Evolutionary conservation across 139 green algal species (phyloP), one percentile per base, ranked within the genome.

Genomic region (Haematococcus sp.): DNA sequence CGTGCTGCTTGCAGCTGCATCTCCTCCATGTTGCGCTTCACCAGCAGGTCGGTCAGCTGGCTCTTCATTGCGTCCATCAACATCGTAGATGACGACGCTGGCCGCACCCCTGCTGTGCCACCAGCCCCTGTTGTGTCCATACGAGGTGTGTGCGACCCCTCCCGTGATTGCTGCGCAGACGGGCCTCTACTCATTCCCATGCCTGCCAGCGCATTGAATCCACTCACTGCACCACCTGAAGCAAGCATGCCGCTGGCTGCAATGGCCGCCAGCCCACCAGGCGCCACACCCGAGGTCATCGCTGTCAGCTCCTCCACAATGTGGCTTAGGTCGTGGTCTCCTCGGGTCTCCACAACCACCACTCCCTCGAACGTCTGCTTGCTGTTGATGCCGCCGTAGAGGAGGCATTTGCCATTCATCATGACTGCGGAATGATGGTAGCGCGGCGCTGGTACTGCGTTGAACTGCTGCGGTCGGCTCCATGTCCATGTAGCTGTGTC

Each of bases 331-430:
- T 89, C 84, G 0, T 49, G 31, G 56, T 66, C 27, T 27, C 77
- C 77, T 43, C 70, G 77, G 32, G 75, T 79, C 58, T 89, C 77
- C 25, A 86, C 28, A 27, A 86, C 54, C 30, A 89, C 80, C 1
- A 86, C 68, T 20, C 74, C 75, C 30, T 89, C 84, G 40, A 85
- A 86, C 0, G 84, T 78, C 80, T 89, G 79, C 77, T 82, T 75
- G 69, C 51, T 66, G 74, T 85, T 88, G 76, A 88, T 84, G 72
- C 84, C 84, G 32, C 84, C 84, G 43, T 89, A 85, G 27, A 89
- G 54, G 25, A 80, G 2, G 22, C 40, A n/a, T 30, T 59, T 58
- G 28, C 75, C 75, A 59, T 79, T 73, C 17, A 85, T 28, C 13
- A 76, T 4, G 28, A 27, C 32, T 59, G 74, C 83, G 74, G 60